Evolutionary conservation across 768 basidiomycete genomes (phyloP).

Genomic region (Lactarius sanguifluus): DNA sequence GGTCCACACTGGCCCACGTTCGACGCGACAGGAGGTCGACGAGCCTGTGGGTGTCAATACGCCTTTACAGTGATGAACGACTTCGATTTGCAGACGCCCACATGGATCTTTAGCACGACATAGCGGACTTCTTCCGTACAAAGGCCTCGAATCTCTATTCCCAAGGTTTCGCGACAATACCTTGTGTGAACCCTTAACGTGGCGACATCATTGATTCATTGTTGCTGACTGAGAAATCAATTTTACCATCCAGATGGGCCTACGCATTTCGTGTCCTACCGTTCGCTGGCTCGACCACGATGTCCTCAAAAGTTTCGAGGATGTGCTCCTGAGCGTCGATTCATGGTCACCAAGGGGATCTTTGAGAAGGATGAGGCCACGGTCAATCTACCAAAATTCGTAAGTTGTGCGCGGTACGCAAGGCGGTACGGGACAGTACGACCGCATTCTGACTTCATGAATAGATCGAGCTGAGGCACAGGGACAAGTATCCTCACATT

Average conservation of each 20-base stretch:
- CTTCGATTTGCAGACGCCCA: slow-evolving; percentile 70
- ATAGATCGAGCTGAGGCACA: slow-evolving; percentile 90
- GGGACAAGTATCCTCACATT: slow-evolving; percentile 75
- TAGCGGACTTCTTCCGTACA: slow-evolving; percentile 87
- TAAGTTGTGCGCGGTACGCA: slow-evolving; percentile 68
- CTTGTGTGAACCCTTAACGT: slow-evolving; percentile 94
- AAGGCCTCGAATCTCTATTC: slow-evolving; percentile 85
- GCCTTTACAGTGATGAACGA: not conserved
- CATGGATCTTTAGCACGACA: slow-evolving; percentile 76
- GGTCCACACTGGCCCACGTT: not conserved
- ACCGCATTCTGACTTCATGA: not conserved
- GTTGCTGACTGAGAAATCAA: slow-evolving; percentile 96
- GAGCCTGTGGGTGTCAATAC: slow-evolving; percentile 69
- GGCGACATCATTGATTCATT: slow-evolving; percentile 97
- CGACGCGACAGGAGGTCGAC: slow-evolving; percentile 77
- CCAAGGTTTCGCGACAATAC: slow-evolving; percentile 62
- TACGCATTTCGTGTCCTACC: slow-evolving; percentile 88
- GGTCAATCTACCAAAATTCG: slow-evolving; percentile 40
- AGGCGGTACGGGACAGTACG: not conserved
- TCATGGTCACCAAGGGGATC: slow-evolving; percentile 87
- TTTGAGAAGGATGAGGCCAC: no score
- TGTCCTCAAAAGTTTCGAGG: slow-evolving; percentile 87
- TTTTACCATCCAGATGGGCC: slow-evolving; percentile 93
- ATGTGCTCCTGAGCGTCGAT: slow-evolving; percentile 62
- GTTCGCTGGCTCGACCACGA: slow-evolving; percentile 97